Evolutionary conservation across 257 asterid species (phyloP).

Genomic region (Leonotis leonurus): DNA sequence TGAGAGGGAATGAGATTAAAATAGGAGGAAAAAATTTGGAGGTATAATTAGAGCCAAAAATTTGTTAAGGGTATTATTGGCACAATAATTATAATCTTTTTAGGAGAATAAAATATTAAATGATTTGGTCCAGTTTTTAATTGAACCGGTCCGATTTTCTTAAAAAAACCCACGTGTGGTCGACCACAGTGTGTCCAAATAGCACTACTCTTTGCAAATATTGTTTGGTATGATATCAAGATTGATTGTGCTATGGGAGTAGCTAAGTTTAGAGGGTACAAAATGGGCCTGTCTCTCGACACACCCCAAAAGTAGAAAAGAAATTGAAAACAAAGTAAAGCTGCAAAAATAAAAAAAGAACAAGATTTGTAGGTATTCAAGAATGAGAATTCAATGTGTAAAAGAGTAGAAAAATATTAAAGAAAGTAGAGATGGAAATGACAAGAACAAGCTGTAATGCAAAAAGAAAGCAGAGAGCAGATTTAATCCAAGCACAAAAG

Average conservation of each 20-base stretch:
- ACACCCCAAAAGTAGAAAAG: conserved; percentile 22
- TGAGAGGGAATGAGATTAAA: too few species aligned
- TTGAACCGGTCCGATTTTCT: too few species aligned
- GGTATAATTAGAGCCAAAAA: too few species aligned
- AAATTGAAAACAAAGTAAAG: conserved; percentile 12
- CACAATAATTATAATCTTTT: too few species aligned
- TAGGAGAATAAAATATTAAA: too few species aligned
- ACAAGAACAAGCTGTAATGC: conserved; percentile 41
- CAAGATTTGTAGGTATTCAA: conserved; percentile 21
- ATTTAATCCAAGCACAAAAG: conserved; percentile 28
- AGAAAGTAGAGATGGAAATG: conserved; percentile 24
- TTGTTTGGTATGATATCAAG: neutral
- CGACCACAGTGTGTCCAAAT: too few species aligned
- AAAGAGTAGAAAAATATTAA: neutral
- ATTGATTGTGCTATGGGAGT: neutral
- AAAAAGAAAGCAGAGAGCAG: conserved; percentile 22
- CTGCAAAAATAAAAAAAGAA: neutral
- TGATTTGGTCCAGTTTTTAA: too few species aligned
- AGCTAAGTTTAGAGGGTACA: conserved; percentile 15
- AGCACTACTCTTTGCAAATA: too few species aligned
- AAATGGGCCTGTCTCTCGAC: conserved; percentile 21
- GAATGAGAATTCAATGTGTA: conserved; percentile 27
- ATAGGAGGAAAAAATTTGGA: too few species aligned
- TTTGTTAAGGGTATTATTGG: too few species aligned
- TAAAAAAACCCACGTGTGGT: too few species aligned